phyloP scores from a whole-genome alignment of 441 rosid genomes.

The Populus trichocarpa region DNA sequence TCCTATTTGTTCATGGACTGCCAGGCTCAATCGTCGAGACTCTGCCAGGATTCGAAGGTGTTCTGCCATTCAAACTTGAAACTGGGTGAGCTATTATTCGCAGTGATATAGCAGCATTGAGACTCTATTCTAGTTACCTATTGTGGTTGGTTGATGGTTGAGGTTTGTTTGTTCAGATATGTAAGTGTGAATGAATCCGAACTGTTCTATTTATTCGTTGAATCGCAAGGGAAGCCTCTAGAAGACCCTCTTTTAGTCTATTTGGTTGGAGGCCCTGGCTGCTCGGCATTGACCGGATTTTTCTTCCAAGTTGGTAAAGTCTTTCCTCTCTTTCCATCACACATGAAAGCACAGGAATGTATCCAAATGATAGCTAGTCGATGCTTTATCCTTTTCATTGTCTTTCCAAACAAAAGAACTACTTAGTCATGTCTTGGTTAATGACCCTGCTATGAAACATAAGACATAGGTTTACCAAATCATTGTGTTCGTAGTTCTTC shows the following conservation, averaged over 20 bases:
- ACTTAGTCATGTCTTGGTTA: background rate
- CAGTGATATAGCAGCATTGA: background rate
- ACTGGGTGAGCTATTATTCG: constrained; percentile 23
- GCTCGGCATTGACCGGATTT: constrained; percentile 29
- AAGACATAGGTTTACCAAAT: background rate
- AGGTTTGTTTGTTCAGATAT: constrained; percentile 21
- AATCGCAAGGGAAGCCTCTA: constrained; percentile 29
- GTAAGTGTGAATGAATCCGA: constrained; percentile 29
- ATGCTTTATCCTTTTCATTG: background rate
- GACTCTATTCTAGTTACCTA: background rate
- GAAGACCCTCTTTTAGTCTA: constrained; percentile 30
- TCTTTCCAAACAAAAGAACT: background rate
- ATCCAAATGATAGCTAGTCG: background rate
- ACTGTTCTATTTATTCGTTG: constrained; percentile 38
- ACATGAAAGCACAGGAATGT: background rate
- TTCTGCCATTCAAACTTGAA: constrained; percentile 29
- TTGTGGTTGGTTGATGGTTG: background rate
- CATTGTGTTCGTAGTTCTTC: background rate
- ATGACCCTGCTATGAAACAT: background rate
- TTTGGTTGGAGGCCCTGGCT: constrained; percentile 39
- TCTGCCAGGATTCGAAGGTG: constrained; percentile 30
- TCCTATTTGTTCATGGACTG: background rate
- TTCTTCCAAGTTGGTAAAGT: constrained; percentile 33
- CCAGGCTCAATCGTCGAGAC: constrained; percentile 13
- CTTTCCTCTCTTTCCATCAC: background rate